phyloP scores from a whole-genome alignment of 179 eudicot genomes.

The Sideroxylon spinosum region DNA sequence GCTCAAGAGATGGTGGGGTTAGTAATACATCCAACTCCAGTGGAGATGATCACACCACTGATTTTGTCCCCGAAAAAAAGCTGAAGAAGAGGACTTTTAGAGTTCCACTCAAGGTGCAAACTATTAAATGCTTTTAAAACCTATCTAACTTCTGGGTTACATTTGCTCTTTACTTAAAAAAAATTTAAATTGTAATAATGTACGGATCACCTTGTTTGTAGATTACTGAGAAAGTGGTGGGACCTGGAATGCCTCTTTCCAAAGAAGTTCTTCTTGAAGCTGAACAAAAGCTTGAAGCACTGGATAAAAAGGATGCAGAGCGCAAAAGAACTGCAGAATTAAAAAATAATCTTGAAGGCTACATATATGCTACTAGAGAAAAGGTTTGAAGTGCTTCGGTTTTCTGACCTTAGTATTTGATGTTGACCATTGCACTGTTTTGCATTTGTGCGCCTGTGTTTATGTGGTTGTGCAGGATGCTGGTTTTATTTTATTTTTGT shows the following conservation, averaged over 20 bases:
- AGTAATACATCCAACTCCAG: slow-evolving; percentile 36
- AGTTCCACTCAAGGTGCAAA: slow-evolving; percentile 73
- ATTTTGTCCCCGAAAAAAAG: slow-evolving; percentile 65
- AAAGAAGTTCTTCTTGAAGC: slow-evolving; percentile 63
- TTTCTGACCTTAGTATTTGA: neutral
- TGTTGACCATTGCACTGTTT: neutral
- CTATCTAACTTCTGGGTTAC: neutral
- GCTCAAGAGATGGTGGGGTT: slow-evolving; percentile 33
- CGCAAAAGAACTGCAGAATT: slow-evolving; percentile 84
- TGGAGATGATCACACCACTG: slow-evolving; percentile 37
- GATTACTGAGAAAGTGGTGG: slow-evolving; percentile 74
- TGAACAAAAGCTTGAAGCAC: slow-evolving; percentile 58
- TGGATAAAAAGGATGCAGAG: slow-evolving; percentile 82
- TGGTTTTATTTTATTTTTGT: neutral
- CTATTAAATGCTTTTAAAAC: neutral
- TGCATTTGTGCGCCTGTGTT: neutral
- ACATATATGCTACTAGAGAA: slow-evolving; percentile 80
- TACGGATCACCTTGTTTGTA: slow-evolving; percentile 22
- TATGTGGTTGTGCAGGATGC: neutral
- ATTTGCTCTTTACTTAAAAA: slow-evolving; percentile 3
- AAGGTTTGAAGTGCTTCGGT: slow-evolving; percentile 44
- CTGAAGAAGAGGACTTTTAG: slow-evolving; percentile 85
- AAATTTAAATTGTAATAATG: neutral
- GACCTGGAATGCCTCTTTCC: slow-evolving; percentile 61
- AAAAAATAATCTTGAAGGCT: slow-evolving; percentile 83